These are phyloP conservation scores for Singerocomus rubriflavus DNA, from an alignment of 1,284 basidiomycete species.

Conservation along the genomic window DNA sequence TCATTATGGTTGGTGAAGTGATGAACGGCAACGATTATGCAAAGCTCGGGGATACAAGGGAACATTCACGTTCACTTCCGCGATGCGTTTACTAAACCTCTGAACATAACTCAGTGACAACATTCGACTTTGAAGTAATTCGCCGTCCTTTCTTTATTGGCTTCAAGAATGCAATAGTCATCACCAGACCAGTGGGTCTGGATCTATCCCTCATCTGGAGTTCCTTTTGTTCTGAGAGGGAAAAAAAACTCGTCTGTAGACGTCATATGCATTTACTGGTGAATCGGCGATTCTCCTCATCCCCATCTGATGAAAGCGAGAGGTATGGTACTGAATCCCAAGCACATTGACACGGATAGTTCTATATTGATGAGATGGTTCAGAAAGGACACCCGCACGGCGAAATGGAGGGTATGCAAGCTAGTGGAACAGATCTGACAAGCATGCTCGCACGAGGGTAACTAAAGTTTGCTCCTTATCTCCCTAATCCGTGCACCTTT, in stretches of 20 bases:
- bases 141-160: background rate
- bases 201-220: constrained; percentile 10
- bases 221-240: constrained; percentile 18
- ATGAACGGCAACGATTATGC: constrained; percentile 10
- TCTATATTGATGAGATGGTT: background rate
- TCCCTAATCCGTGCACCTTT: constrained; percentile 51
- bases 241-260: background rate
- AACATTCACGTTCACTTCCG: background rate
- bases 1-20: background rate
- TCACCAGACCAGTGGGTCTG: constrained; percentile 10
- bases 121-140: background rate
- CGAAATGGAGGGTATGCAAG: constrained; percentile 4
- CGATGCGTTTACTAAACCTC: constrained; percentile 7
- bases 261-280: constrained; percentile 7
- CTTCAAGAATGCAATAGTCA: constrained; percentile 8
- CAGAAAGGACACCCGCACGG: background rate
- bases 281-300: background rate
- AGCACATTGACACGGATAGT: background rate
- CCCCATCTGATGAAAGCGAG: background rate
- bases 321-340: background rate
- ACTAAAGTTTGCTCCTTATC: constrained; percentile 48
- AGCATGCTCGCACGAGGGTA: background rate
- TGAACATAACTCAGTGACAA: background rate
- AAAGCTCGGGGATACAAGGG: background rate
- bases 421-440: background rate